Percentiles rank a stretch among this genome's conserved stretches.
Conservation (phyloP, 805 yeast genomes). For the Kluyveromyces dobzhanskii region DNA sequence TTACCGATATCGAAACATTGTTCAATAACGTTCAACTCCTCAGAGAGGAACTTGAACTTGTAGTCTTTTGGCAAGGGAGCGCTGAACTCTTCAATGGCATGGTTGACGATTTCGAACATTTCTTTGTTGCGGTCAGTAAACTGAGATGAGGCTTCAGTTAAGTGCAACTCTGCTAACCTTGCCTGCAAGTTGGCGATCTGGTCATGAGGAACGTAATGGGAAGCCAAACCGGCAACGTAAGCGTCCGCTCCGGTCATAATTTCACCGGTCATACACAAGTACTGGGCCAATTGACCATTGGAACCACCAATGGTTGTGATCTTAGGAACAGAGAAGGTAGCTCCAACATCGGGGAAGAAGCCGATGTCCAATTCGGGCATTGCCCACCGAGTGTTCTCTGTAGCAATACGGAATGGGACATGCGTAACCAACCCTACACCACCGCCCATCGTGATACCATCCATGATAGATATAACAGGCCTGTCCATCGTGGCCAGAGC, state of each 20-base stretch:
- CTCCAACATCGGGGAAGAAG: conserved; percentile 92
- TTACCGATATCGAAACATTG: conserved; percentile 47
- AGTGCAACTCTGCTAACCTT: conserved; percentile 56
- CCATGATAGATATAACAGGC: conserved; percentile 78
- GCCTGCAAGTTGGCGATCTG: conserved; percentile 53
- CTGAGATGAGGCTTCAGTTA: conserved; percentile 8
- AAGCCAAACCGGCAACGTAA: conserved; percentile 77
- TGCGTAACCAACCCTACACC: conserved; percentile 92
- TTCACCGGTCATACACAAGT: conserved; percentile 80
- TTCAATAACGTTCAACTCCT: conserved; percentile 59
- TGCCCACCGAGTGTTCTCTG: conserved; percentile 83
- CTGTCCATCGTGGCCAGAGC: conserved; percentile 73
- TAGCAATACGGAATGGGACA: conserved; percentile 87
- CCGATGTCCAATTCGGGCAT: conserved; percentile 99
- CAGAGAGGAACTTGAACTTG: conserved; percentile 47
- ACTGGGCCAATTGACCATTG: conserved; percentile 77
- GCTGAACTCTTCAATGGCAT: conserved; percentile 70
- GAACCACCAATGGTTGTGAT: conserved; percentile 32
- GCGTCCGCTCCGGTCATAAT: conserved; percentile 70
- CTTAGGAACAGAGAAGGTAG: conserved; percentile 80
- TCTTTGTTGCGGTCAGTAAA: conserved; percentile 22
- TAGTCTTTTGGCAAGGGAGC: conserved; percentile 57
- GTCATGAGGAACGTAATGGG: conserved; percentile 74
- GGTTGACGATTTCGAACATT: conserved; percentile 44
- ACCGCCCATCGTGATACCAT: conserved; percentile 97